These are phyloP conservation scores for Colletotrichum horii DNA, from an alignment of 2,329 filamentous ascomycete species.

Conservation along the genomic window DNA sequence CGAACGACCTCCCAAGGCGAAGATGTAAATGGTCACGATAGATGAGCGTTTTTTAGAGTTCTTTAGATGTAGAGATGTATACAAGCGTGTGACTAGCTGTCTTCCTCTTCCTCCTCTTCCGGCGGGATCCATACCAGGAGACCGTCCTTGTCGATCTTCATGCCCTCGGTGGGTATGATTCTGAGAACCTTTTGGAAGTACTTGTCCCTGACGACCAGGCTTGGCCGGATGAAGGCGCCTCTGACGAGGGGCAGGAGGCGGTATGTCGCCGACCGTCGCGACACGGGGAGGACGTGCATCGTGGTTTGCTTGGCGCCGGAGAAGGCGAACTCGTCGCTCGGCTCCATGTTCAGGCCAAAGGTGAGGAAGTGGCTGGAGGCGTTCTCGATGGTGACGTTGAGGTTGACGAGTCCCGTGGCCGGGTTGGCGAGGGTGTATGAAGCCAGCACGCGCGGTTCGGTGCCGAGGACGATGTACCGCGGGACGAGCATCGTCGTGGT, in stretches of 20 bases:
- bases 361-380: constrained; percentile 93
- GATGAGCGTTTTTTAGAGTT: background rate
- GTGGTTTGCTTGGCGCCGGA: constrained; percentile 84
- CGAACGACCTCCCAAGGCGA: constrained; percentile 21
- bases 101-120: constrained; percentile 33
- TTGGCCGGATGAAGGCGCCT: constrained; percentile 74
- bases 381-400: constrained; percentile 81
- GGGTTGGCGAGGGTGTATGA: constrained; percentile 51
- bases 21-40: constrained; percentile 12
- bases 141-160: constrained; percentile 69
- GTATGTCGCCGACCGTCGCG: constrained; percentile 75
- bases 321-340: constrained; percentile 91
- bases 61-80: constrained; percentile 16
- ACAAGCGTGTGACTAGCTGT: constrained; percentile 1
- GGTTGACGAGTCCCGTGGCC: constrained; percentile 41
- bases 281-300: constrained; percentile 82
- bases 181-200: constrained; percentile 92
- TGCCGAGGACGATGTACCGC: constrained; percentile 78
- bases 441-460: constrained; percentile 84
- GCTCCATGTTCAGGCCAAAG: constrained; percentile 91
- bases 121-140: constrained; percentile 67
- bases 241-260: constrained; percentile 71
- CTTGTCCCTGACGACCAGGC: constrained; percentile 80
- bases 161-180: constrained; percentile 79
- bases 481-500: constrained; percentile 77